Conservation (phyloP, 2,329 filamentous ascomycete genomes). For the Trichoderma polysporum region DNA sequence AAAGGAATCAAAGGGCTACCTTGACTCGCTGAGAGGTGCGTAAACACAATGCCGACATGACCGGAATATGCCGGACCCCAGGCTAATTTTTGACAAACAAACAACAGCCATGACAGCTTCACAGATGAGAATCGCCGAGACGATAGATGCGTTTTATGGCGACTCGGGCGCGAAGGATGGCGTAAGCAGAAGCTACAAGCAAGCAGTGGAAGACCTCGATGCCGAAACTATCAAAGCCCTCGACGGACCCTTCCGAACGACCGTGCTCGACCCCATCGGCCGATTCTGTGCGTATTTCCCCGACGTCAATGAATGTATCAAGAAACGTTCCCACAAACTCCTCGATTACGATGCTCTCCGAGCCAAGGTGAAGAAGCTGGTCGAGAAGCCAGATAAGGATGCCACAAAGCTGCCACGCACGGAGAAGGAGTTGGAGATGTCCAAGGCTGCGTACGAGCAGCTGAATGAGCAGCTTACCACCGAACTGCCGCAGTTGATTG, state of each 20-base stretch:
- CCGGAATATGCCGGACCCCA: not conserved
- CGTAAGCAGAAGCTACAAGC: constrained; percentile 95
- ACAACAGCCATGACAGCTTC: constrained; percentile 92
- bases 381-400: constrained; percentile 98
- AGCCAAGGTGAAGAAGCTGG: constrained; percentile 93
- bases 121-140: constrained; percentile 98
- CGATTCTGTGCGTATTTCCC: constrained; percentile 98
- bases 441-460: constrained; percentile 89
- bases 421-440: constrained; percentile 95
- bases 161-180: constrained; percentile 93
- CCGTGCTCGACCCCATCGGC: constrained; percentile 91
- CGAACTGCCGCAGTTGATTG: constrained; percentile 93
- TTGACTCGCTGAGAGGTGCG: constrained; percentile 86
- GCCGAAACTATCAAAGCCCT: constrained; percentile 98
- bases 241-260: constrained; percentile 91
- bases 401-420: constrained; percentile 92
- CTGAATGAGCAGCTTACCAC: constrained; percentile 93
- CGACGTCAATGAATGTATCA: constrained; percentile 98
- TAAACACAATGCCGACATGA: not conserved
- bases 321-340: constrained; percentile 97
- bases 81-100: not conserved
- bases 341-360: constrained; percentile 97
- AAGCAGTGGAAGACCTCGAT: constrained; percentile 95
- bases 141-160: constrained; percentile 98
- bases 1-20: constrained; percentile 96